Conservation (phyloP, 2,329 filamentous ascomycete genomes). For the Falciphora oryzae region DNA sequence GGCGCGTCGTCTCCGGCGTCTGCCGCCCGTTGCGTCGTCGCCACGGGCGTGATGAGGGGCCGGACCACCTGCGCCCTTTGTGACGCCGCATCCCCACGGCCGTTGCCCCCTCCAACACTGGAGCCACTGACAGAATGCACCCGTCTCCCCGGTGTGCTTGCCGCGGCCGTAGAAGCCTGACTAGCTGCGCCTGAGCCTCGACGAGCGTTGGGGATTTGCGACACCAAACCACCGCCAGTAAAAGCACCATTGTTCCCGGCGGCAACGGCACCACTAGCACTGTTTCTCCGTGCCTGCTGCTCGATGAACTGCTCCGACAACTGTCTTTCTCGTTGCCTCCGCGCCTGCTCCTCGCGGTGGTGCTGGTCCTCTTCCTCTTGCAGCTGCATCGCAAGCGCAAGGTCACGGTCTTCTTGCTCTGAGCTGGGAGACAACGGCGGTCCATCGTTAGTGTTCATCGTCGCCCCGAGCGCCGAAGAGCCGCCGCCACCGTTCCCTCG, state of each 20-base stretch:
- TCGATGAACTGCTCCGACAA: constrained; percentile 67
- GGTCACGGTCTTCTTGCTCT: constrained; percentile 75
- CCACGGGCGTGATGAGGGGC: constrained; percentile 32
- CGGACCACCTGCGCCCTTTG: constrained; percentile 34
- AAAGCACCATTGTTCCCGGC: not conserved
- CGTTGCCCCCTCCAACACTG: constrained; percentile 9
- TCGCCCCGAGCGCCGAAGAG: constrained; percentile 11
- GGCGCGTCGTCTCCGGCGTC: constrained; percentile 43
- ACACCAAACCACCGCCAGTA: not conserved
- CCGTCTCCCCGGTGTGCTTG: constrained; percentile 34
- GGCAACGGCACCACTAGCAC: not conserved
- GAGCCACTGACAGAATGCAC: not conserved
- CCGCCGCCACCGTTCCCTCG: constrained; percentile 18
- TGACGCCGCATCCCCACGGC: constrained; percentile 15
- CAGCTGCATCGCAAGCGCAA: constrained; percentile 84
- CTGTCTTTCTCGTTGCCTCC: constrained; percentile 59
- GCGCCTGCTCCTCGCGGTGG: constrained; percentile 55
- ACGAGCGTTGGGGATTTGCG: constrained; percentile 15
- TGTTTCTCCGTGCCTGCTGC: constrained; percentile 44
- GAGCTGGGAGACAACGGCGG: constrained; percentile 34
- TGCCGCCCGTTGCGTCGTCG: constrained; percentile 23
- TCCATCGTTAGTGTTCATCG: constrained; percentile 17
- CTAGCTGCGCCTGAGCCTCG: not conserved
- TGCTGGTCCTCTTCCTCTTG: constrained; percentile 91
- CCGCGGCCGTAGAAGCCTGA: not conserved